phyloP scores from a whole-genome alignment of 306 rosid species.

The Hippophae gyantsensis region DNA sequence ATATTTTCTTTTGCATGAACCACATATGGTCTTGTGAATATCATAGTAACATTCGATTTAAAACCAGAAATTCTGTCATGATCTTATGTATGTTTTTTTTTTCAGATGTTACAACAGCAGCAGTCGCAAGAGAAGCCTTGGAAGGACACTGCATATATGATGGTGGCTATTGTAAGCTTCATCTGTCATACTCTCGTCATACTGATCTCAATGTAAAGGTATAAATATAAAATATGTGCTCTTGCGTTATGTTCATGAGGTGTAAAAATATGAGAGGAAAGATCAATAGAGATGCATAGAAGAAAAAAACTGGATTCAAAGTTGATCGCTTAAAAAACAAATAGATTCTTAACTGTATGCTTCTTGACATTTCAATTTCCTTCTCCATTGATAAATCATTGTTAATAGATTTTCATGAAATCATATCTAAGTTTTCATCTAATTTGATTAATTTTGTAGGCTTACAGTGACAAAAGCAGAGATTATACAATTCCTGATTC shows the following conservation, averaged over 20 bases:
- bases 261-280: conserved; percentile 21
- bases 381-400: conserved; percentile 5
- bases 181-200: conserved; percentile 99
- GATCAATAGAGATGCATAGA: conserved; percentile 43
- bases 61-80: too few species aligned
- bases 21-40: too few species aligned
- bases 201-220: conserved; percentile 99
- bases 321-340: conserved; percentile 40
- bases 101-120: conserved; percentile 55
- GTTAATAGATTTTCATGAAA: conserved; percentile 13
- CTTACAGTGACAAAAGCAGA: conserved; percentile 83
- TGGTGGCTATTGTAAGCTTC: conserved; percentile 99
- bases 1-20: too few species aligned
- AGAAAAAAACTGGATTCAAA: conserved; percentile 41
- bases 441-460: conserved; percentile 32
- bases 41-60: too few species aligned
- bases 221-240: conserved; percentile 35
- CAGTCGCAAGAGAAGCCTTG: conserved; percentile 78
- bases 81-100: too few species aligned
- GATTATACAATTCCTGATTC: conserved; percentile 50
- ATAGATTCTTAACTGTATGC: conserved; percentile 58
- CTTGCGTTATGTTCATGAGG: conserved; percentile 55
- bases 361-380: conserved; percentile 48
- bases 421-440: conserved; percentile 4
- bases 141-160: conserved; percentile 98